Conservation (phyloP, 179 eudicot species). For the Vitellaria paradoxa region DNA sequence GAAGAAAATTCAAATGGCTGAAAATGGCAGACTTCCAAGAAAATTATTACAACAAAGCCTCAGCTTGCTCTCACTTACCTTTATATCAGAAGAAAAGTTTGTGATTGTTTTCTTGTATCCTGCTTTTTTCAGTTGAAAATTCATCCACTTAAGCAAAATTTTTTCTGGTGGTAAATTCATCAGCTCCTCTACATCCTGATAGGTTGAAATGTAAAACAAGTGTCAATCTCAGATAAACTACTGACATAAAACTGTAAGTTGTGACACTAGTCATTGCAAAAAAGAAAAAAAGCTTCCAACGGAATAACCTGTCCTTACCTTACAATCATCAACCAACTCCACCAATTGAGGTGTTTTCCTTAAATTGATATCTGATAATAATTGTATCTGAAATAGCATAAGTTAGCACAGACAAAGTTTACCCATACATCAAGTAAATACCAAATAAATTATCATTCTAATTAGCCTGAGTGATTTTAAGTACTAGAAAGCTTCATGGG, state of each 20-base stretch:
- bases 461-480: background rate
- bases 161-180: constrained; percentile 96
- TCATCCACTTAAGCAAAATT: constrained; percentile 96
- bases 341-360: constrained; percentile 95
- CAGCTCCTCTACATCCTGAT: constrained; percentile 93
- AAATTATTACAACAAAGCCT: background rate
- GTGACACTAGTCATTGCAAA: background rate
- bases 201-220: background rate
- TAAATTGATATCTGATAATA: constrained; percentile 91
- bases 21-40: background rate
- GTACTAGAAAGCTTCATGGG: background rate
- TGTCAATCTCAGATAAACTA: background rate
- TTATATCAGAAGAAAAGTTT: constrained; percentile 90
- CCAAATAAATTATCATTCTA: constrained; percentile 3
- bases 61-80: constrained; percentile 41
- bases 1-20: background rate
- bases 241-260: background rate
- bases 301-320: constrained; percentile 43
- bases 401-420: constrained; percentile 12
- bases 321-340: constrained; percentile 84
- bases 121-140: constrained; percentile 79
- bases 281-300: constrained; percentile 11
- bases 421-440: background rate
- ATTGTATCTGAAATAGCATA: constrained; percentile 70
- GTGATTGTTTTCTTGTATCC: constrained; percentile 67